phyloP scores from a whole-genome alignment of 306 rosid species.

The Vigna radiata region DNA sequence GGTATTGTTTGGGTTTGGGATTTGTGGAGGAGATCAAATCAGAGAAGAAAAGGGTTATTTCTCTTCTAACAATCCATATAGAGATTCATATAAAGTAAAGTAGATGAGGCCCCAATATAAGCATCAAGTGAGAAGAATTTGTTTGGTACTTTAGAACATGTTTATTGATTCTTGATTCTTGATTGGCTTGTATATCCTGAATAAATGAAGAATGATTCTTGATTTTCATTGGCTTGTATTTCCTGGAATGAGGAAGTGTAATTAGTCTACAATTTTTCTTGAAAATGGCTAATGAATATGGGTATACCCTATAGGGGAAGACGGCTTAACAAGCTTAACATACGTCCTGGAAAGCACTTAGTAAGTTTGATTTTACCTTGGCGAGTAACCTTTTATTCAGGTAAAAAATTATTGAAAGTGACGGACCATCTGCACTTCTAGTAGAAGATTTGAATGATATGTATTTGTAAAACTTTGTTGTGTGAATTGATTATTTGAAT shows the following conservation, averaged over 20 bases:
- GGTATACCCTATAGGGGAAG: constrained; percentile 3
- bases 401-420: neutral
- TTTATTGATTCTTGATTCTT: too few species aligned
- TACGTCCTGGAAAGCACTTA: neutral
- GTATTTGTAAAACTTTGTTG: too few species aligned
- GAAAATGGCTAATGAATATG: constrained; percentile 25
- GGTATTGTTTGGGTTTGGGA: neutral
- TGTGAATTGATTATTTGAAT: constrained; percentile 19
- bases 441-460: neutral
- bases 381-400: neutral
- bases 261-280: constrained; percentile 7
- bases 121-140: constrained; percentile 31
- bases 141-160: neutral
- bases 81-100: constrained; percentile 1
- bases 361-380: neutral
- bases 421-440: neutral
- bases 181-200: too few species aligned
- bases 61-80: neutral
- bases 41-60: neutral
- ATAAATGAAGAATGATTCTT: too few species aligned
- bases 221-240: constrained; percentile 8
- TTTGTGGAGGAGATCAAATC: neutral
- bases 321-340: constrained; percentile 30
- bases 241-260: constrained; percentile 8
- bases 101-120: constrained; percentile 8